Conservation (phyloP, 768 basidiomycete genomes). For the Boletus reticuloceps region DNA sequence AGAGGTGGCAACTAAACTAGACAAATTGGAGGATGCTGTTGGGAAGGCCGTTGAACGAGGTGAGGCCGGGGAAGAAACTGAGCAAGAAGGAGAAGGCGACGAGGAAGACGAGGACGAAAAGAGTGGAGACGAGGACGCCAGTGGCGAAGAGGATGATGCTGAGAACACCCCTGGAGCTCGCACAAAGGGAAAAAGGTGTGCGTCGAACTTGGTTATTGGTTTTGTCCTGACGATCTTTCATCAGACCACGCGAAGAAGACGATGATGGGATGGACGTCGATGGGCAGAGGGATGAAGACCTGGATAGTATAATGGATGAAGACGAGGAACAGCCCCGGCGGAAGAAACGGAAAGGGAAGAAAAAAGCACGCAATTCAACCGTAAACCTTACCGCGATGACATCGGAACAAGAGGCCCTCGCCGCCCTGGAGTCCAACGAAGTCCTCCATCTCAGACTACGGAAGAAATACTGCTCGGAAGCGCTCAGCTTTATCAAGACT, state of each 20-base stretch:
- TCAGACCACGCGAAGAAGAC: conserved; percentile 23
- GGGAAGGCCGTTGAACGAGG: conserved; percentile 58
- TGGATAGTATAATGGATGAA: conserved; percentile 38
- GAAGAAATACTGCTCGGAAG: conserved; percentile 87
- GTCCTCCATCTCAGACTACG: conserved; percentile 64
- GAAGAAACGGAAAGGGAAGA: conserved; percentile 43
- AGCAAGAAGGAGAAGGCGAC: no score
- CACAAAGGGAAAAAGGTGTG: conserved; percentile 33
- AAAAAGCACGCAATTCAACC: conserved; percentile 63
- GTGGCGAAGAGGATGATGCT: conserved; percentile 19
- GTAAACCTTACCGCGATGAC: conserved; percentile 68
- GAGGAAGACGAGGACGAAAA: conserved; percentile 33
- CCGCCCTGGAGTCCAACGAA: conserved; percentile 64
- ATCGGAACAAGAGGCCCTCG: conserved; percentile 69
- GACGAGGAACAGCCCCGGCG: conserved; percentile 32
- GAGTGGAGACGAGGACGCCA: conserved; percentile 36
- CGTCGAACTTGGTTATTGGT: neutral
- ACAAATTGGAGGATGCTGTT: conserved; percentile 64
- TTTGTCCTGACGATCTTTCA: conserved; percentile 7
- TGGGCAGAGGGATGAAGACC: conserved; percentile 35
- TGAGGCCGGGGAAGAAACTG: conserved; percentile 37
- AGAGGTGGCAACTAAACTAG: conserved; percentile 58
- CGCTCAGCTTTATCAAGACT: conserved; percentile 74
- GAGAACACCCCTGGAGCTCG: conserved; percentile 26
- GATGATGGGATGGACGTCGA: conserved; percentile 63